Evolutionary conservation across 2,329 filamentous ascomycete species (phyloP).

Genomic region (Colletotrichum siamense): DNA sequence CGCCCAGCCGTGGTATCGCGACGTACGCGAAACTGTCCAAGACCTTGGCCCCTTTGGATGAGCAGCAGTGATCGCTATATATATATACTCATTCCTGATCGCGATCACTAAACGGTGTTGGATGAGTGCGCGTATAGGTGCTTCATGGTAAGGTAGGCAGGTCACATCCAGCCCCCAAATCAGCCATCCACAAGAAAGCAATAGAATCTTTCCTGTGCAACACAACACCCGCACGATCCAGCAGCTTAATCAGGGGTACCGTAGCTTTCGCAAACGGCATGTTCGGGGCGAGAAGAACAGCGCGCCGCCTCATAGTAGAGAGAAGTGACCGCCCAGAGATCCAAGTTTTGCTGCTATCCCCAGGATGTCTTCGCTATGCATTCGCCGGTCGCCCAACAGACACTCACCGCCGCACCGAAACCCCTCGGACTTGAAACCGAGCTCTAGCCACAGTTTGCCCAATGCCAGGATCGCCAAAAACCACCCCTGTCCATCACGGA

Average conservation of each 20-base stretch:
- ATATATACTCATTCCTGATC: background rate
- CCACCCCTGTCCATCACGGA: background rate
- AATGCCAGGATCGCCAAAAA: background rate
- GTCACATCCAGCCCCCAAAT: background rate
- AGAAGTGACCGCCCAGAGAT: background rate
- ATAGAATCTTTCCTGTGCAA: background rate
- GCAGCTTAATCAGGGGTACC: background rate
- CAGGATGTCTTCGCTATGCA: slow-evolving; percentile 7
- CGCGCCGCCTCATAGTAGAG: background rate
- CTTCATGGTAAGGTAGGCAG: background rate
- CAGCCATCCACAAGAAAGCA: background rate
- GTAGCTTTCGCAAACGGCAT: background rate
- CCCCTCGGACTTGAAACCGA: slow-evolving; percentile 12
- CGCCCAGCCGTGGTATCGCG: background rate
- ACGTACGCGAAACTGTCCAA: slow-evolving; percentile 1
- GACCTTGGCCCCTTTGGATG: background rate
- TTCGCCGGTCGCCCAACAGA: background rate
- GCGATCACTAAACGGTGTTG: background rate
- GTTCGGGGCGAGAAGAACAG: background rate
- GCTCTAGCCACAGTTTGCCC: slow-evolving; percentile 7
- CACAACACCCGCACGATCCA: background rate
- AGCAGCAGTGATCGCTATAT: background rate
- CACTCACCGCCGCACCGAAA: background rate
- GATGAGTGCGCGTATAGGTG: background rate
- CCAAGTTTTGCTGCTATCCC: background rate